Conservation (phyloP, 2,329 filamentous ascomycete species). For the Epicoccum sorghinum region DNA sequence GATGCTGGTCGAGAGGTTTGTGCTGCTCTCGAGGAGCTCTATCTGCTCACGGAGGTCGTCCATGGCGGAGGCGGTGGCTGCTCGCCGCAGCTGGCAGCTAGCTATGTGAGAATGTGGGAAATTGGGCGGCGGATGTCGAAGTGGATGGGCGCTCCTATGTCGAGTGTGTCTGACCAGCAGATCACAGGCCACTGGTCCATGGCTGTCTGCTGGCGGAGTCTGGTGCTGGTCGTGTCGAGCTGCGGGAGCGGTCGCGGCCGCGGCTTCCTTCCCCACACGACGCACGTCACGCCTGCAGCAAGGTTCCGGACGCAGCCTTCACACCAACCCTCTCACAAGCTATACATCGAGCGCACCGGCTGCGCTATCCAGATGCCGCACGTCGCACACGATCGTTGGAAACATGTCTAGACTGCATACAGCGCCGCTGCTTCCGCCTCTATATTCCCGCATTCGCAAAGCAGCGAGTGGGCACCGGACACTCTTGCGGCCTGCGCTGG, state of each 20-base stretch:
- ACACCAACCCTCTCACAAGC: constrained; percentile 1
- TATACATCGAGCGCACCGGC: not conserved
- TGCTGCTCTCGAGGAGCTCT: constrained; percentile 70
- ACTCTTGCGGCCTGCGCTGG: constrained; percentile 22
- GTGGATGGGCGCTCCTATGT: not conserved
- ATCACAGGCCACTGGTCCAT: constrained; percentile 29
- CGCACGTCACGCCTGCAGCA: constrained; percentile 4
- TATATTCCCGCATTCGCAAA: constrained; percentile 18
- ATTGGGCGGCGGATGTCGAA: not conserved
- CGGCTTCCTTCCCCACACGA: constrained; percentile 12
- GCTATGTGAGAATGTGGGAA: not conserved
- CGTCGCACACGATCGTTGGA: constrained; percentile 9
- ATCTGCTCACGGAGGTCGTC: constrained; percentile 76
- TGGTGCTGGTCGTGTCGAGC: constrained; percentile 7
- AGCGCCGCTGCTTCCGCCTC: not conserved
- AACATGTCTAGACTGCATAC: constrained; percentile 29
- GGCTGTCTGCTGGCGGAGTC: constrained; percentile 22
- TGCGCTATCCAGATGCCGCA: constrained; percentile 10
- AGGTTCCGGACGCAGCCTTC: not conserved
- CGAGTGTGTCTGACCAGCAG: constrained; percentile 28
- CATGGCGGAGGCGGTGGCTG: constrained; percentile 51
- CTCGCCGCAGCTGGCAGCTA: constrained; percentile 5
- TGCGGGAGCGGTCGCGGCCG: constrained; percentile 1
- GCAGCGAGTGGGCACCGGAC: constrained; percentile 25
- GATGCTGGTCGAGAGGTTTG: constrained; percentile 73